Evolutionary conservation across 805 yeast species (phyloP).

Genomic region (Saturnispora ahearnii): DNA sequence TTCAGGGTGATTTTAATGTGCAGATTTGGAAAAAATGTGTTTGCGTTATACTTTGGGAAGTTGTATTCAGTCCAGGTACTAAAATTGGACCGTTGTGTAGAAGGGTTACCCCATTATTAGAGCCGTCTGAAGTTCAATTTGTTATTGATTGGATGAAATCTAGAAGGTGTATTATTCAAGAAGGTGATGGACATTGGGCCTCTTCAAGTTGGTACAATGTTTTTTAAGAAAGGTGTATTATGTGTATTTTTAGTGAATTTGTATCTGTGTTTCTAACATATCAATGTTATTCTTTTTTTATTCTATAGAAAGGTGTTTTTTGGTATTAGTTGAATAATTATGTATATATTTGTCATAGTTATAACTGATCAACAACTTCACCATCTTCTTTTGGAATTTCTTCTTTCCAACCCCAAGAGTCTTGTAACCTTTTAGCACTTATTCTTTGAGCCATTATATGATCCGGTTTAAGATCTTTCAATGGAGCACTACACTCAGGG

Average conservation of each 20-base stretch:
- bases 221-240: neutral
- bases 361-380: slow-evolving; percentile 6
- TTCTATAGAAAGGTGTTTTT: too few species aligned
- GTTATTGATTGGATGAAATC: slow-evolving; percentile 38
- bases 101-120: slow-evolving; percentile 26
- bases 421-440: slow-evolving; percentile 3
- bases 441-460: slow-evolving; percentile 14
- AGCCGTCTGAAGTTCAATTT: slow-evolving; percentile 30
- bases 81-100: slow-evolving; percentile 17
- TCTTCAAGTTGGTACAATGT: slow-evolving; percentile 35
- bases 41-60: slow-evolving; percentile 35
- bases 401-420: slow-evolving; percentile 8
- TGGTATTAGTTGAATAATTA: neutral
- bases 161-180: slow-evolving; percentile 30
- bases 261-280: neutral
- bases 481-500: slow-evolving; percentile 43
- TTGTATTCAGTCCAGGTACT: slow-evolving; percentile 51
- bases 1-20: slow-evolving; percentile 50
- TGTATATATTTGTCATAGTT: neutral
- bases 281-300: neutral
- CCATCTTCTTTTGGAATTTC: neutral
- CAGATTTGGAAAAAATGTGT: slow-evolving; percentile 53
- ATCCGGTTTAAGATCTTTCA: slow-evolving; percentile 10
- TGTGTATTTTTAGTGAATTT: slow-evolving; percentile 3
- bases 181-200: slow-evolving; percentile 32